Percentiles rank a stretch among this genome's conserved stretches.
phyloP scores from a whole-genome alignment of 208 protist genomes.

The Trypanosoma lewisi region DNA sequence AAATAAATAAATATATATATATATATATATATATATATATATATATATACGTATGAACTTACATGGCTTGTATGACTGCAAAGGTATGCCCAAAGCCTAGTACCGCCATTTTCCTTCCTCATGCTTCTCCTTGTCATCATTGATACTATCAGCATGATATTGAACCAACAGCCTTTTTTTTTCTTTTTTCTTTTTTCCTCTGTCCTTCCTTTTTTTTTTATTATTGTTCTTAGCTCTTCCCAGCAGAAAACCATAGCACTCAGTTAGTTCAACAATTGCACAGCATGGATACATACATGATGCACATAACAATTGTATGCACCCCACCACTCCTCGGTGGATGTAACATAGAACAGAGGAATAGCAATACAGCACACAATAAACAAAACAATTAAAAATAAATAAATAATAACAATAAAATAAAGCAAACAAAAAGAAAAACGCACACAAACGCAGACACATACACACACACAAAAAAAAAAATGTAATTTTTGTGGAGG shows the following conservation, averaged over 20 bases:
- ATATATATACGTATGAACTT: slow-evolving; percentile 15
- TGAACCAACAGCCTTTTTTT: slow-evolving; percentile 8
- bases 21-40: slow-evolving; percentile 19
- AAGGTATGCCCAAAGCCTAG: no score
- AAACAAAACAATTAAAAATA: slow-evolving; percentile 6
- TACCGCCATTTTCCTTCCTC: no score
- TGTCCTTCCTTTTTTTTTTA: background rate
- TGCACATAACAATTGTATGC: no score
- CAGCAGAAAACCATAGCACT: no score
- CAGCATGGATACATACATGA: background rate
- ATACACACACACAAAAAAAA: slow-evolving; percentile 3
- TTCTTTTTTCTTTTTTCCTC: background rate
- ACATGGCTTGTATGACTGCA: no score
- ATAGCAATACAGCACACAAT: slow-evolving; percentile 8
- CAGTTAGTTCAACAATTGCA: background rate
- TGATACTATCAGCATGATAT: no score
- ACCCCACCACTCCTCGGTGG: no score
- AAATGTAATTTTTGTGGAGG: no score
- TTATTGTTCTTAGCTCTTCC: no score
- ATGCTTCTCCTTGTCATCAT: no score
- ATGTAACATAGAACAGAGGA: background rate
- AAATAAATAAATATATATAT: slow-evolving; percentile 22
- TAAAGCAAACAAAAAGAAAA: slow-evolving; percentile 10
- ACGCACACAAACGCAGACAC: background rate
- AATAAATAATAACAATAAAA: slow-evolving; percentile 4